Base-by-base conservation (phyloP, 208 protist species). In the Entamoeba dispar region DNA sequence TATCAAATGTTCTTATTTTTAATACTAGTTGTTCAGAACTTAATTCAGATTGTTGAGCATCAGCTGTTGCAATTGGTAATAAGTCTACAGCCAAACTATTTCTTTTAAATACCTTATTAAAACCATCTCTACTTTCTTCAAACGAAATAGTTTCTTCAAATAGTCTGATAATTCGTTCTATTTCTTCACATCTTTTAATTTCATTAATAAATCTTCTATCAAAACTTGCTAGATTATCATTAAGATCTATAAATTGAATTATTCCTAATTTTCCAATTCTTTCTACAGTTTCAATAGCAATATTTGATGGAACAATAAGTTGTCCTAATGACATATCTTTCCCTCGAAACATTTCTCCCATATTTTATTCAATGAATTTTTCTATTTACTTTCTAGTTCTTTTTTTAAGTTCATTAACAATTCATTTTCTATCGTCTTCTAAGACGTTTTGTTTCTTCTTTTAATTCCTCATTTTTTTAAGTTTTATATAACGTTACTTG, bases 181-280 rank as follows among this genome's bases (percentile, higher is more conserved):
- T 92, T 61, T 92, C 49, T 49, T 92, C 91, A 92, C 91, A 92
- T 5, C n/a, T 47, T 61, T 61, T 61, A 17, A 92, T 52, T 92
- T 92, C 49, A 61, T 50, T 49, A 1, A 61, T 34, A 92, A 61
- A 92, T 47, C 27, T 5, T 43, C 49, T 17, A 43, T 92, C 49
- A 49, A 92, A 61, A 12, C 27, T 50, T 19, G 22, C 8, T n/a
- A 47, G 15, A 47, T 50, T 43, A 61, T 50, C 15, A 61, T 92
- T 92, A 19, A 92, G 14, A 61, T 92, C 91, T 12, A 7, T 17
- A 61, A 92, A n/a, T 92, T 92, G 49, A 91, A 38, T 49, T 49
- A 91, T 43, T 49, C 34, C 77, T 8, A 91, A 22, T 17, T 15
- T 38, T 10, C 77, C 77, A 27, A 91, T 8, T 22, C 77, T 38